Evolutionary conservation across 2,329 filamentous ascomycete species (phyloP), one percentile per base, ranked within the genome.

Genomic region (Leptodontidium sp.): DNA sequence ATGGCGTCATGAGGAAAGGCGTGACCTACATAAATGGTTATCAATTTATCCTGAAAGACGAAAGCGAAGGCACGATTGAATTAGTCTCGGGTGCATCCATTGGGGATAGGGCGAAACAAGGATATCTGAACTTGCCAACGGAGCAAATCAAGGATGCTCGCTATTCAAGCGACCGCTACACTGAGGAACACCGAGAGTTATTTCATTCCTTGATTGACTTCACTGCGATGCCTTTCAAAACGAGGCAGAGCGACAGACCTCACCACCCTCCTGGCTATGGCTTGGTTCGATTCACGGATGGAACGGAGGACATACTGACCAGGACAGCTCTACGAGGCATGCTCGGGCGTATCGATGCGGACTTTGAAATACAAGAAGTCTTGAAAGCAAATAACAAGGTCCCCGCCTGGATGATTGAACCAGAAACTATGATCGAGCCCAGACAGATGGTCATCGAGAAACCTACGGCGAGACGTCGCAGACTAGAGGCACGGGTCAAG

Each of bases 101-200:
- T 47, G 38, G 17, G 6, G 17, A n/a, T 24, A 43, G 7, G 24
- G 58, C 38, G 24, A 61, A 12, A 29, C 24, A 12, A 21, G 12
- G 17, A 43, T 61, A 61, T 47, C 12, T 61, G 6, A 61, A 38
- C 58, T 43, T 61, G 38, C 17, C 17, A 61, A 61, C 29, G 38
- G 38, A 61, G 9, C 6, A 61, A 47, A 61, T 61, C 14, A 17
- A 26, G 11, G 12, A 61, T 47, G n/a, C 40, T 61, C 6, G n/a
- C 6, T 45, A 61, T 29, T 45, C 17, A n/a, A n/a, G n/a, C n/a
- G n/a, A n/a, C n/a, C n/a, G n/a, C n/a, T n/a, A n/a, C n/a, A n/a
- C n/a, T n/a, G n/a, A n/a, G n/a, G n/a, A n/a, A n/a, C n/a, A n/a
- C n/a, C n/a, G n/a, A n/a, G n/a, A n/a, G n/a, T n/a, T n/a, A n/a